Base-by-base conservation (phyloP, 2,329 filamentous ascomycete species). In the Fusarium sp. region DNA sequence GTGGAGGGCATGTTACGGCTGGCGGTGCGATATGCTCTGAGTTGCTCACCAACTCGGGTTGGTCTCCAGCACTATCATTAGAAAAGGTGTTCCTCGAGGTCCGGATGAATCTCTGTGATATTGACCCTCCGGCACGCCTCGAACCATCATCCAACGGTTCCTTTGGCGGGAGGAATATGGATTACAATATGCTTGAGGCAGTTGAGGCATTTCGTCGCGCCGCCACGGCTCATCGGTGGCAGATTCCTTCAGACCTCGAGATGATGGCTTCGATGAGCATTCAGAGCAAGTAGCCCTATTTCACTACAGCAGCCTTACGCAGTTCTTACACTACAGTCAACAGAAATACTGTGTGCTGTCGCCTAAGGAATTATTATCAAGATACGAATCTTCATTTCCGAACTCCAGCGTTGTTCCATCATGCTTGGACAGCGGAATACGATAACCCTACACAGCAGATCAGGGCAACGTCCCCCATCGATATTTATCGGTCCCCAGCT, bases 1-100 rank as follows among this genome's bases (percentile, higher is more conserved):
- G 93, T 19, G 93, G 93, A 24, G 93, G 93, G 0, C 91, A 97
- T 73, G 89, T 97, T 58, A 96, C 93, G 0, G 79, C 82, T 2
- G 93, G 93, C 24, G 93, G 93, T 2, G 91, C 93, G 2, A 86
- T 97, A 77, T 88, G 85, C 74, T 93, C 96, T 87, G 89, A 95
- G 75, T 81, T 95, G 5, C 81, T 97, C 61, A 96, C 93, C 1
- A 92, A 89, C 74, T 85, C 86, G 7, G 93, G 93, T 25, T 97
- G 93, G 93, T 87, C 83, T 22, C 87, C 90, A 0, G 88, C 85
- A 1, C 86, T 83, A 46, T 87, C 85, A 15, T 88, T 97, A 65
- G 93, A 97, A 73, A 89, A 87, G 47, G 88, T 97, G 4, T 78
- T 97, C 12, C 74, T 96, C 25, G 91, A 96, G 74, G 88, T 97